Evolutionary conservation across 1,139 yeast genomes (phyloP).

Genomic region (Magnusiomyces paraingens): DNA sequence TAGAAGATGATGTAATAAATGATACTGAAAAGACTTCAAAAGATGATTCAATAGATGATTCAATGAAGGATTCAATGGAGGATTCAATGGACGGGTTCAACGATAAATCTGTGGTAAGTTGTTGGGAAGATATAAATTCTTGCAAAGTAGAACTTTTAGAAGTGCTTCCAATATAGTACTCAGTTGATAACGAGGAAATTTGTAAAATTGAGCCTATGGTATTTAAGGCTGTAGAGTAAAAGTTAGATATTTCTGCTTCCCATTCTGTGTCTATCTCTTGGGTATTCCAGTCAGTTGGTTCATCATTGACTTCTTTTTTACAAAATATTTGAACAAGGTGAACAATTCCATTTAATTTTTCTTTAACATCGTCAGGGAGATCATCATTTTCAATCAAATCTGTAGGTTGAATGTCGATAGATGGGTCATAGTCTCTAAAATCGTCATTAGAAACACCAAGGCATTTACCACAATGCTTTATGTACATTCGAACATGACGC

Average conservation of each 20-base stretch:
- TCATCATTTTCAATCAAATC: not conserved
- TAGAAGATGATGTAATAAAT: no score
- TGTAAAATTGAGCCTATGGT: not conserved
- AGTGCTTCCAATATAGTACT: not conserved
- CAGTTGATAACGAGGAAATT: not conserved
- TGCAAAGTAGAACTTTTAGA: not conserved
- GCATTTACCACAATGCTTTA: slow-evolving; percentile 3
- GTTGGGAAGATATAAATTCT: not conserved
- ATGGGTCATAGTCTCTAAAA: not conserved
- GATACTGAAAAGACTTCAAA: no score
- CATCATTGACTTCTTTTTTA: not conserved
- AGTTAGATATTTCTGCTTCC: not conserved
- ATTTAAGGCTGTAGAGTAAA: not conserved
- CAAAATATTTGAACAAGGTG: slow-evolving; percentile 1
- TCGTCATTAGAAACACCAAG: not conserved
- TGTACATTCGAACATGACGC: not conserved
- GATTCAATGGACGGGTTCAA: no score
- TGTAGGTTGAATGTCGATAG: not conserved
- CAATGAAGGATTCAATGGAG: no score
- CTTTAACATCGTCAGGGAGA: slow-evolving; percentile 1
- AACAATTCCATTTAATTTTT: not conserved
- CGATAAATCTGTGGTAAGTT: no score
- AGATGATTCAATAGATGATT: no score
- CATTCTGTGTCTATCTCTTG: no score
- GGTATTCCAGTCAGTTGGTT: not conserved